These are phyloP conservation scores for Rhamnella rubrinervis DNA, from an alignment of 331 rosid species.

Conservation along the genomic window DNA sequence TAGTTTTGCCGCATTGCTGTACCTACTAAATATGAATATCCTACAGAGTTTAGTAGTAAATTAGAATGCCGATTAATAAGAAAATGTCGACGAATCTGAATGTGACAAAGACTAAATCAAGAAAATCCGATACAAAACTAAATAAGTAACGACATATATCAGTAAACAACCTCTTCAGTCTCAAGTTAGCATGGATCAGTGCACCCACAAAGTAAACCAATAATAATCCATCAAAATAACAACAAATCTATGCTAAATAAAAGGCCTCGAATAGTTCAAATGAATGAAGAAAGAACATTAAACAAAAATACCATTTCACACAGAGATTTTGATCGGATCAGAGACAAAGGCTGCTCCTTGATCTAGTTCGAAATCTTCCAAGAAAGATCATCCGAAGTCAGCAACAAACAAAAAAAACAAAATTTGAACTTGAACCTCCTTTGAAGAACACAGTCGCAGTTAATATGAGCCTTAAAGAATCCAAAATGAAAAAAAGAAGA, in stretches of 20 bases:
- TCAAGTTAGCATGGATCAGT: constrained; percentile 42
- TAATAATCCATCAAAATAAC: constrained; percentile 6
- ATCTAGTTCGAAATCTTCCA: constrained; percentile 50
- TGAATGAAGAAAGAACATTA: not conserved
- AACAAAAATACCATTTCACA: constrained; percentile 49
- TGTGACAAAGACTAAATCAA: constrained; percentile 18
- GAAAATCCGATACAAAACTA: constrained; percentile 20
- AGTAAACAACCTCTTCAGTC: constrained; percentile 19
- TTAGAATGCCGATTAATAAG: not conserved
- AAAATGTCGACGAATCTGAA: constrained; percentile 17
- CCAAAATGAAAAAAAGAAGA: constrained; percentile 1
- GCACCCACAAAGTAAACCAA: constrained; percentile 20
- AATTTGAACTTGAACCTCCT: constrained; percentile 31
- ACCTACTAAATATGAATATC: not conserved
- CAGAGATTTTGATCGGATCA: constrained; percentile 57
- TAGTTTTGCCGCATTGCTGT: not conserved
- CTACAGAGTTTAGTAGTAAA: constrained; percentile 22
- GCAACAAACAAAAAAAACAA: constrained; percentile 13
- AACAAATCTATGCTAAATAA: constrained; percentile 8
- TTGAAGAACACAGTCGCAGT: constrained; percentile 23
- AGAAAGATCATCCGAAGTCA: constrained; percentile 34
- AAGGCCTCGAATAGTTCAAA: not conserved
- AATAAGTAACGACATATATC: constrained; percentile 3
- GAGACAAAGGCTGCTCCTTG: constrained; percentile 46
- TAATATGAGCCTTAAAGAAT: constrained; percentile 2